Conservation (phyloP, 1,284 basidiomycete genomes). For the Calocybe gambosa region DNA sequence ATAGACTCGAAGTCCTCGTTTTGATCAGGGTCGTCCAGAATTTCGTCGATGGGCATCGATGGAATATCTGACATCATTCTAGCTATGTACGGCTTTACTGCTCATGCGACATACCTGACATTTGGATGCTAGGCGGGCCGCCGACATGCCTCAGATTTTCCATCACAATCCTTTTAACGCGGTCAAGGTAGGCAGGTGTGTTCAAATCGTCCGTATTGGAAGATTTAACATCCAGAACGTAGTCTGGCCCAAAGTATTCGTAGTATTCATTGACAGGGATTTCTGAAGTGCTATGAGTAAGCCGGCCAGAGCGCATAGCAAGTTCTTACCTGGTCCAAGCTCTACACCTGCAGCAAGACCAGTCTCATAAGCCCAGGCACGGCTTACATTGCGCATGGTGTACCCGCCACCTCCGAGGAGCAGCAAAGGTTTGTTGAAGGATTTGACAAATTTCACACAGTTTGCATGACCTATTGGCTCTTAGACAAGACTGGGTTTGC, state of each 20-base stretch:
- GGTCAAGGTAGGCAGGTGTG: slow-evolving; percentile 87
- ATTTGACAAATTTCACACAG: slow-evolving; percentile 96
- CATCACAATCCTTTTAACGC: slow-evolving; percentile 88
- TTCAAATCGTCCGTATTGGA: slow-evolving; percentile 98
- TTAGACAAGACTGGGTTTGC: slow-evolving; percentile 1
- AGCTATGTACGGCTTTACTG: background rate
- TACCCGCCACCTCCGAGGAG: slow-evolving; percentile 97
- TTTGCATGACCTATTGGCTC: slow-evolving; percentile 79
- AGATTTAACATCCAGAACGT: slow-evolving; percentile 92
- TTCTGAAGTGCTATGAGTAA: slow-evolving; percentile 41
- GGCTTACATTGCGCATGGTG: slow-evolving; percentile 96
- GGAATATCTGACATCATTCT: slow-evolving; percentile 57
- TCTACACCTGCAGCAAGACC: slow-evolving; percentile 95
- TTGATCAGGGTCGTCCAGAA: slow-evolving; percentile 71
- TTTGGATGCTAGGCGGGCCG: slow-evolving; percentile 87
- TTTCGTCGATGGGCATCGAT: slow-evolving; percentile 70
- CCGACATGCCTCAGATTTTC: slow-evolving; percentile 83
- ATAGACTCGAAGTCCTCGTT: slow-evolving; percentile 77
- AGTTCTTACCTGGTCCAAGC: slow-evolving; percentile 66
- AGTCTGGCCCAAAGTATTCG: slow-evolving; percentile 98
- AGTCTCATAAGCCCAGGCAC: slow-evolving; percentile 98
- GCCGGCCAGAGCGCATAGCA: background rate
- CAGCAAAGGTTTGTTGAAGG: slow-evolving; percentile 89
- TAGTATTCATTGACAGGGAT: slow-evolving; percentile 98
- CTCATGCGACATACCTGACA: slow-evolving; percentile 55